Percentiles rank a stretch among this genome's conserved stretches.
phyloP scores from a whole-genome alignment of 2,329 filamentous ascomycete genomes.

The Phyllosticta citrichinensis region DNA sequence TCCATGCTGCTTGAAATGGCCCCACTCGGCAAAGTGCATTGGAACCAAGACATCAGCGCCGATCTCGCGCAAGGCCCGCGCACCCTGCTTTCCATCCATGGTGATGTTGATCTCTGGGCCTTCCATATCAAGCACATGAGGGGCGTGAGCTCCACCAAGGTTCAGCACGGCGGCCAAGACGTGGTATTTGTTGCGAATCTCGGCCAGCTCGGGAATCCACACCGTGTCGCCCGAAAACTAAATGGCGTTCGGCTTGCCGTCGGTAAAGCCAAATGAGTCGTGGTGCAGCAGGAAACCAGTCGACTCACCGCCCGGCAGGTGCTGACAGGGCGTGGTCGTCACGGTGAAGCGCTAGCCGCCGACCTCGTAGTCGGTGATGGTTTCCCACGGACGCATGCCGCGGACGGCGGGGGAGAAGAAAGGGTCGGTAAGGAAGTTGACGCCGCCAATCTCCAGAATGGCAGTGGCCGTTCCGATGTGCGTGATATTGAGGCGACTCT shows the following conservation, averaged over 20 bases:
- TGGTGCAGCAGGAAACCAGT: constrained; percentile 36
- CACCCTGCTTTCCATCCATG: constrained; percentile 36
- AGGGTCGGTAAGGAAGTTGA: constrained; percentile 20
- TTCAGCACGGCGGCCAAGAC: constrained; percentile 11
- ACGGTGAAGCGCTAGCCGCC: constrained; percentile 29
- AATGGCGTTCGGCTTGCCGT: constrained; percentile 35
- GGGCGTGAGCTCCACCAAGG: constrained; percentile 2
- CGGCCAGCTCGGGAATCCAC: constrained; percentile 30
- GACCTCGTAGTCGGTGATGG: constrained; percentile 14
- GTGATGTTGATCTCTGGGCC: constrained; percentile 29
- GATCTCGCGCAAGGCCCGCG: constrained; percentile 30
- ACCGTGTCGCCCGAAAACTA: constrained; percentile 43
- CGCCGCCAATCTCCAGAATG: constrained; percentile 27
- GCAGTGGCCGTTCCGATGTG: constrained; percentile 41
- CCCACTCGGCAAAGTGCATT: constrained; percentile 41
- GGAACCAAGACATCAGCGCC: constrained; percentile 35
- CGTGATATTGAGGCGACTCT: constrained; percentile 27
- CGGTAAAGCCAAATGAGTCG: constrained; percentile 27
- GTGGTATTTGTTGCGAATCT: constrained; percentile 11
- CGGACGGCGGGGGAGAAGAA: constrained; percentile 30
- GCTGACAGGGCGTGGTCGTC: constrained; percentile 35
- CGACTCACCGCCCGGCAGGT: constrained; percentile 36
- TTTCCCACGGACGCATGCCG: constrained; percentile 21
- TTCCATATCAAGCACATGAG: background rate
- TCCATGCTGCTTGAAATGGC: constrained; percentile 35